A percentile compares a stretch with the other conserved stretches of the same genome.
Evolutionary conservation across 768 basidiomycete species (phyloP).

Genomic region (Trametes punicea): DNA sequence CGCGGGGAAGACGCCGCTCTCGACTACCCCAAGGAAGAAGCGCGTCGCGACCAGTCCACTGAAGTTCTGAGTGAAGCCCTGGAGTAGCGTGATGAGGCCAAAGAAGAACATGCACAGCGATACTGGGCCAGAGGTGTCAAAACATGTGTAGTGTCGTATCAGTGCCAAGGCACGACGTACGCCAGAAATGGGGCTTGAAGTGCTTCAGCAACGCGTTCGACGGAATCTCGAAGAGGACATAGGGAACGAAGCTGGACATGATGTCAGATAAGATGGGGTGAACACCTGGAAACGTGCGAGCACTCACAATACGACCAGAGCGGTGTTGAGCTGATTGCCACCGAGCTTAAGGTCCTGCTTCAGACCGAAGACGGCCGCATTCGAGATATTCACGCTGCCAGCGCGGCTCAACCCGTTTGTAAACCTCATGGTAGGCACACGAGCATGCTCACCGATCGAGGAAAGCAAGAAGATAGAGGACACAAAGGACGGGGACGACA

Average conservation of each 20-base stretch:
- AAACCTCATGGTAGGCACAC: background rate
- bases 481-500: slow-evolving; percentile 40
- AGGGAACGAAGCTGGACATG: slow-evolving; percentile 30
- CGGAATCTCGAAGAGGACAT: slow-evolving; percentile 36
- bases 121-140: slow-evolving; percentile 20
- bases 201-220: slow-evolving; percentile 33
- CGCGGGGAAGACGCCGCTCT: slow-evolving; percentile 32
- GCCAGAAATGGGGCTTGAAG: slow-evolving; percentile 36
- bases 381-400: slow-evolving; percentile 32
- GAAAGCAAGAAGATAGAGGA: slow-evolving; percentile 44
- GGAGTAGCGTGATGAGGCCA: slow-evolving; percentile 35
- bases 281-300: background rate
- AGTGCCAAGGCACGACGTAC: slow-evolving; percentile 16
- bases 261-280: background rate
- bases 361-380: slow-evolving; percentile 31
- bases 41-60: slow-evolving; percentile 37
- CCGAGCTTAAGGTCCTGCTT: slow-evolving; percentile 28
- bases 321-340: slow-evolving; percentile 30
- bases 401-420: background rate
- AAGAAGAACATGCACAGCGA: slow-evolving; percentile 36
- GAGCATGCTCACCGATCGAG: slow-evolving; percentile 29
- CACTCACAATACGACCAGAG: slow-evolving; percentile 33
- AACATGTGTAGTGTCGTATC: background rate
- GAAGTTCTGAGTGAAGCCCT: slow-evolving; percentile 32
- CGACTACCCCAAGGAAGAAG: slow-evolving; percentile 36